Base-by-base conservation (phyloP, 345 rosid genomes). In the Luvunga scandens region DNA sequence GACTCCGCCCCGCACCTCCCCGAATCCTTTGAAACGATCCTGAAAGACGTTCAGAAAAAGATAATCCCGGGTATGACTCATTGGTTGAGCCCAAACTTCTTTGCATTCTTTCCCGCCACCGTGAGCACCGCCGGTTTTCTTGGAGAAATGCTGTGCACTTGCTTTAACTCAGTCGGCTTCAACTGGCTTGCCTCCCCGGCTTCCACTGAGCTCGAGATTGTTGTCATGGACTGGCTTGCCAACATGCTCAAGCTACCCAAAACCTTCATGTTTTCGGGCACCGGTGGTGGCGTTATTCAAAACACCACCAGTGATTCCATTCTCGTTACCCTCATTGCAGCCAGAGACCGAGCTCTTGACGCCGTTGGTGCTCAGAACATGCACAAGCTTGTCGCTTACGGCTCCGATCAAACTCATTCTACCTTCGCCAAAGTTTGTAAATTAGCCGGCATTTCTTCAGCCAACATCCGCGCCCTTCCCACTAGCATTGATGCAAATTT, bases 21-120 rank as follows among this genome's bases (percentile, higher is more conserved):
- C 7, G 85, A 85, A 64, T 56, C 83, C 7, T 66, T 85, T 67
- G 84, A 75, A 2, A 34, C 78, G 14, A 82, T 85, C 66, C 77
- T 82, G 21, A 63, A 30, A 66, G 88, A 83, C 69, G 79, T 85
- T 50, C 72, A 64, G 25, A 76, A 67, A 22, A 70, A 86, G 71
- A 85, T 86, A 65, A 55, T 86, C 13, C 91, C 89, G 0, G 88
- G 89, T 16, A 77, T 88, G 77, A 87, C 87, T 8, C 90, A 84
- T 59, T 87, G 90, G 90, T 74, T 82, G 34, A 88, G 90, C 64
- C 91, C 91, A 2, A 85, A 79, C 65, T 84, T 75, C 78, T 88
- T 87, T 38, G 91, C 87, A 13, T 88, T 63, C 69, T 85, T 82
- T 64, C 82, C 86, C 4, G 82, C 88, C 19, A 82, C 83, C 8